Conservation (phyloP, 768 basidiomycete species). For the Lyophyllum atratum region DNA sequence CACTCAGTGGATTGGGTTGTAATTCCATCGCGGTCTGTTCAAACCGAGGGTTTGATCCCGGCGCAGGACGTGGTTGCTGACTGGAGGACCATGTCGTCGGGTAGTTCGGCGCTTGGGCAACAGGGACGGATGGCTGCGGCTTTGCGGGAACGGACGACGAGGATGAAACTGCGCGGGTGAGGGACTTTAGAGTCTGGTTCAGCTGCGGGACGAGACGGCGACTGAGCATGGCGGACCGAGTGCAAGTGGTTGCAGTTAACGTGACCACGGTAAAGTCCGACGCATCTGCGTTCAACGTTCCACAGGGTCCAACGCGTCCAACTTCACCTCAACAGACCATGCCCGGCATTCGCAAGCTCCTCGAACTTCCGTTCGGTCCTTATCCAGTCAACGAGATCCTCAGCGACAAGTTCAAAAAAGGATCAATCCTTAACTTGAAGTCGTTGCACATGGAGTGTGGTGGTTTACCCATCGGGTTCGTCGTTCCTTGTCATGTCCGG, state of each 20-base stretch:
- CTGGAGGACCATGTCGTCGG: constrained; percentile 82
- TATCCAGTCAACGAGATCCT: constrained; percentile 32
- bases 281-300: background rate
- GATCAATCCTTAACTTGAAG: constrained; percentile 1
- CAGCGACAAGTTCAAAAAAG: constrained; percentile 13
- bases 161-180: constrained; percentile 31
- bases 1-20: constrained; percentile 88
- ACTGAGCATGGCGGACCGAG: constrained; percentile 37
- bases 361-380: constrained; percentile 31
- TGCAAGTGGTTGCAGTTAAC: constrained; percentile 3
- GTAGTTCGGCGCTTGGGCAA: constrained; percentile 82
- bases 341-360: constrained; percentile 17
- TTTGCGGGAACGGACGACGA: constrained; percentile 28
- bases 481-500: background rate
- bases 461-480: constrained; percentile 20
- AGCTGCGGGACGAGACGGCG: constrained; percentile 37
- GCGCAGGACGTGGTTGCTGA: constrained; percentile 70
- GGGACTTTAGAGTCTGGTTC: constrained; percentile 27
- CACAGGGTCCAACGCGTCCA: background rate
- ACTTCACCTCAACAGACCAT: background rate
- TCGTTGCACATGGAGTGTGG: constrained; percentile 19
- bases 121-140: constrained; percentile 32
- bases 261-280: constrained; percentile 12
- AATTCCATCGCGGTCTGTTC: constrained; percentile 88
- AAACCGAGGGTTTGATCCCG: constrained; percentile 74